Conservation (phyloP, 352 stramenopile genomes). For the Globisporangium ultimum region DNA sequence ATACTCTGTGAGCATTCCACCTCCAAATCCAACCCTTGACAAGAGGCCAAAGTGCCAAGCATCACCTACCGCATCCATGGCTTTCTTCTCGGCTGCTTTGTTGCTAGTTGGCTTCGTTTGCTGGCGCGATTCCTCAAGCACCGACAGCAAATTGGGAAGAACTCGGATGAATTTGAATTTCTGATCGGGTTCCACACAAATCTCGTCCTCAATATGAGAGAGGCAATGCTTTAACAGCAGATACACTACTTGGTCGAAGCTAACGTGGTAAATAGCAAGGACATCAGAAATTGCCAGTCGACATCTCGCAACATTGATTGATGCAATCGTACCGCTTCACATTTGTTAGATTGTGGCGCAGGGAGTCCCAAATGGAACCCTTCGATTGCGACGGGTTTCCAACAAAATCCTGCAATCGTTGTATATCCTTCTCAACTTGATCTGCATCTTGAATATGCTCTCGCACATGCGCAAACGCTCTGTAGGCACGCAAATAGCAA, state of each 20-base stretch:
- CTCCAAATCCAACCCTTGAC: neutral
- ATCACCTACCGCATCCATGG: slow-evolving; percentile 47
- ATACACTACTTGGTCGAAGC: slow-evolving; percentile 60
- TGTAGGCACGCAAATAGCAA: slow-evolving; percentile 11
- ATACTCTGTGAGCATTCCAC: neutral
- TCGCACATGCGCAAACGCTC: slow-evolving; percentile 48
- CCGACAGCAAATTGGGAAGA: slow-evolving; percentile 37
- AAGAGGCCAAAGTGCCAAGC: neutral
- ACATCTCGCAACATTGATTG: neutral
- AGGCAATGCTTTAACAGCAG: slow-evolving; percentile 54
- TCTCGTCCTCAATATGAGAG: slow-evolving; percentile 34
- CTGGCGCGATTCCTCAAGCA: slow-evolving; percentile 35
- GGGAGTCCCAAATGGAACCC: slow-evolving; percentile 53
- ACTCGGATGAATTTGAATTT: slow-evolving; percentile 56
- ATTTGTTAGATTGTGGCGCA: slow-evolving; percentile 60
- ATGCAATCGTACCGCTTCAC: slow-evolving; percentile 43
- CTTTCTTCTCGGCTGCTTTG: slow-evolving; percentile 39
- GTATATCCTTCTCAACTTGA: slow-evolving; percentile 48
- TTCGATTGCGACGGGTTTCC: slow-evolving; percentile 49
- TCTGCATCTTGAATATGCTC: slow-evolving; percentile 34
- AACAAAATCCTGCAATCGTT: slow-evolving; percentile 62
- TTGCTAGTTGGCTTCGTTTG: slow-evolving; percentile 23
- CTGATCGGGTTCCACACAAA: slow-evolving; percentile 26
- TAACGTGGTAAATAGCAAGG: slow-evolving; percentile 15
- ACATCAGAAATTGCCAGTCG: neutral